Evolutionary conservation across 2,329 filamentous ascomycete species (phyloP).

Genomic region (Fusarium proliferatum): DNA sequence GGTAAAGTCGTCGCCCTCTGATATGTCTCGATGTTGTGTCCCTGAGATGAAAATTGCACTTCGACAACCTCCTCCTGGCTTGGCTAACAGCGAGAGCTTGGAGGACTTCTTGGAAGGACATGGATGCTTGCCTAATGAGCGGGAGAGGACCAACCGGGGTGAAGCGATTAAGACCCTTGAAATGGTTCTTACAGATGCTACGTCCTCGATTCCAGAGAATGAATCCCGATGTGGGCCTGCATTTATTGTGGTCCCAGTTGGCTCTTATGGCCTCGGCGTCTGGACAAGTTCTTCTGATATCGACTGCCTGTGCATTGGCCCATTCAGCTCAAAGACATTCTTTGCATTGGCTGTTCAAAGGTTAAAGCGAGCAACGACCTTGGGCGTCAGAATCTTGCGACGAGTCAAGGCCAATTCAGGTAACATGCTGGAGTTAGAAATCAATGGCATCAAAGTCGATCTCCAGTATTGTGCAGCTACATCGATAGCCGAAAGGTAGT

Average conservation of each 20-base stretch:
- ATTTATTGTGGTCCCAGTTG: slow-evolving; percentile 69
- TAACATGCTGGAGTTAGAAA: slow-evolving; percentile 72
- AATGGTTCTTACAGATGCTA: slow-evolving; percentile 52
- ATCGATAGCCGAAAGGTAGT: slow-evolving; percentile 61
- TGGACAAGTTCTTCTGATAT: slow-evolving; percentile 72
- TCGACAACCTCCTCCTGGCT: slow-evolving; percentile 42
- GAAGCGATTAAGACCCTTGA: slow-evolving; percentile 60
- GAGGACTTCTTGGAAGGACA: slow-evolving; percentile 52
- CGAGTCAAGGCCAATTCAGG: slow-evolving; percentile 69
- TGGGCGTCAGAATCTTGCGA: slow-evolving; percentile 63
- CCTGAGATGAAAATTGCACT: slow-evolving; percentile 44
- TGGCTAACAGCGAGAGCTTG: slow-evolving; percentile 51
- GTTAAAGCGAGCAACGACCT: slow-evolving; percentile 58
- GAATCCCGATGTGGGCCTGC: slow-evolving; percentile 40
- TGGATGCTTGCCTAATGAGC: slow-evolving; percentile 58
- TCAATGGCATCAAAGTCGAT: slow-evolving; percentile 69
- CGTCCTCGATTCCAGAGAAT: slow-evolving; percentile 6
- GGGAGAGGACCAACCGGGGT: slow-evolving; percentile 56
- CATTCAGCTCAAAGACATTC: slow-evolving; percentile 70
- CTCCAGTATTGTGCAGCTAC: slow-evolving; percentile 74
- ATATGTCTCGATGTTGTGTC: not conserved
- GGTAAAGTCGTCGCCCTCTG: slow-evolving; percentile 11
- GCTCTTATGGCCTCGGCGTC: slow-evolving; percentile 72
- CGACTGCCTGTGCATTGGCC: slow-evolving; percentile 73
- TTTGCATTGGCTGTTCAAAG: slow-evolving; percentile 68